Evolutionary conservation across 768 basidiomycete species (phyloP), one percentile per base, ranked within the genome.

Genomic region (Holtermannia corniformis): DNA sequence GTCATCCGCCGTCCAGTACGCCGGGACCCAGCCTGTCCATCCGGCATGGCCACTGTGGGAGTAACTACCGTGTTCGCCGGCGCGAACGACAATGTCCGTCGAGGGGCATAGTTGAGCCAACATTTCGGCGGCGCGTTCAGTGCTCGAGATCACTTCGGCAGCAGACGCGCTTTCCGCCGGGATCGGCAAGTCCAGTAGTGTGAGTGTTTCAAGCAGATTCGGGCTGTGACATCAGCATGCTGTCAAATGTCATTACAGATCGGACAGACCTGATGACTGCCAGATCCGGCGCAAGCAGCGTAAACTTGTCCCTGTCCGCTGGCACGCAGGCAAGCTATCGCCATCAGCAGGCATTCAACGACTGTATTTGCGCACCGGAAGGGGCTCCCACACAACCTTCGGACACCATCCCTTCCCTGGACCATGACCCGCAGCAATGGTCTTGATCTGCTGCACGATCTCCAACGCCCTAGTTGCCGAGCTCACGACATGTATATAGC

Each of bases 331-430:
- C 37, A 13, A 44, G 41, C 61, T 62, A 22, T 27, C 22, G 16
- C 22, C 19, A 19, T 50, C 41, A 55, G 16, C 21, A 40, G 10
- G 27, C 21, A 25, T 27, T n/a, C 26, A 14, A 32, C 44, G 16
- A 14, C 22, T 21, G 20, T 40, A 14, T 21, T 23, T 22, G 16
- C 21, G 48, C 40, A 68, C 62, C 12, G 55, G 60, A 25, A 68
- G 44, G 23, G 67, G 67, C 40, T 68, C 67, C 67, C 67, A 68
- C 21, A 68, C 43, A 49, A 68, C 27, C 41, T 59, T 60, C 5
- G 41, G 48, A 11, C 44, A 41, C 66, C 61, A 63, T 12, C 43
- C 48, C 40, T 56, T 56, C 2, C 51, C 58, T 19, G 55, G 7
- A 5, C 48, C 16, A 41, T 20, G 0, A 44, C 52, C 21, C 41